Conservation (phyloP, 192 early-diverging fungal species). For the Coemansia sp. region DNA sequence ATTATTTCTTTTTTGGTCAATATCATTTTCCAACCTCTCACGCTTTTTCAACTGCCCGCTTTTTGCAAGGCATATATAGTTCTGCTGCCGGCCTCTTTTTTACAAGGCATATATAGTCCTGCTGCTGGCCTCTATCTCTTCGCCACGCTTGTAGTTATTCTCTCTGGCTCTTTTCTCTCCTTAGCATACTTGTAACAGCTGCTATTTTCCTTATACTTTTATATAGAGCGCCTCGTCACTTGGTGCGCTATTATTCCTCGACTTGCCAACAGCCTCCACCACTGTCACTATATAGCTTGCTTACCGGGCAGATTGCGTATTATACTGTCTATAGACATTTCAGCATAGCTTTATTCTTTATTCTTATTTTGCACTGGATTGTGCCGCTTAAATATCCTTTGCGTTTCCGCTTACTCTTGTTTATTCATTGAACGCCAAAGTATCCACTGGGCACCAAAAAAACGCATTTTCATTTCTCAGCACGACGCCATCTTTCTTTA, state of each 20-base stretch:
- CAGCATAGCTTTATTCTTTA: neutral
- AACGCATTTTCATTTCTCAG: constrained; percentile 6
- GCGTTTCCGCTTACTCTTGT: neutral
- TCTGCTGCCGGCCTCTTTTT: constrained; percentile 1
- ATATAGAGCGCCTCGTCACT: constrained; percentile 4
- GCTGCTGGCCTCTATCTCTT: constrained; percentile 2
- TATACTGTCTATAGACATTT: too few relatives aligned
- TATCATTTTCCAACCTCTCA: constrained; percentile 11
- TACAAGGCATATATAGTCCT: neutral
- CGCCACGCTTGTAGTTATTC: neutral
- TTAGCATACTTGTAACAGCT: neutral
- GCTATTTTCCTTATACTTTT: constrained; percentile 13
- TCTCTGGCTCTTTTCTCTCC: constrained; percentile 7
- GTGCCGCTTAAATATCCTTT: constrained; percentile 3
- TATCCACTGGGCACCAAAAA: too few relatives aligned
- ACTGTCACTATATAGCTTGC: constrained; percentile 2
- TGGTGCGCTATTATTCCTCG: constrained; percentile 8
- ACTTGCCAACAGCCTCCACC: constrained; percentile 8
- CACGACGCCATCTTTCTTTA: constrained; percentile 8
- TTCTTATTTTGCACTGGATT: constrained; percentile 4
- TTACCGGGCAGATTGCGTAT: neutral
- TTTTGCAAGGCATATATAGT: neutral
- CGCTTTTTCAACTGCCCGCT: constrained; percentile 8
- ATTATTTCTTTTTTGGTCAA: constrained; percentile 21
- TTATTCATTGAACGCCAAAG: too few relatives aligned